A percentile compares a stretch with the other conserved stretches of the same genome.
Conservation (phyloP, 139 green algal genomes). For the Nannochloris sp. region DNA sequence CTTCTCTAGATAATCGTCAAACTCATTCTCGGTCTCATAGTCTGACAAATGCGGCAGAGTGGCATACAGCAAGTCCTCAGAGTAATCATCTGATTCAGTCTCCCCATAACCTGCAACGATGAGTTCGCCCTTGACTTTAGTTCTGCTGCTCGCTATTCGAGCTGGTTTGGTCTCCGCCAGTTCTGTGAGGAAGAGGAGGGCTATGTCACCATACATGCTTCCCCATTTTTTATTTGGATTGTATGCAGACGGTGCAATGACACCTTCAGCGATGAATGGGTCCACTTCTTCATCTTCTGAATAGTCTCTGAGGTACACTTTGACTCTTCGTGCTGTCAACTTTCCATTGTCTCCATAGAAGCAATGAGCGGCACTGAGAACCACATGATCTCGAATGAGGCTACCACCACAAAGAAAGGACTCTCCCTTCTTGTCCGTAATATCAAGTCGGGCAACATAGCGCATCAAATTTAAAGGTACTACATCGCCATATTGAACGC, state of each 20-base stretch:
- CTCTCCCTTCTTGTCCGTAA: background rate
- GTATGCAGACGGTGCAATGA: background rate
- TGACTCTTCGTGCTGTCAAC: background rate
- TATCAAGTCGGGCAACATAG: background rate
- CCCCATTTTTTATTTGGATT: background rate
- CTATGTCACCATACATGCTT: background rate
- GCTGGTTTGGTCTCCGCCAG: background rate
- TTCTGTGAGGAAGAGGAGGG: background rate
- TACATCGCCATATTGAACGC: background rate
- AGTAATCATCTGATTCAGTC: background rate
- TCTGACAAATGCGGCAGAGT: background rate
- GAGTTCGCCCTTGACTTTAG: background rate
- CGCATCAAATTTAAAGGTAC: background rate
- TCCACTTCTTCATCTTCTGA: background rate
- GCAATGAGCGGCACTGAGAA: background rate
- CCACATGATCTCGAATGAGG: background rate
- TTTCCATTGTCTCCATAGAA: background rate
- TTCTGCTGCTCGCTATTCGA: background rate
- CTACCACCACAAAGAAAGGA: background rate
- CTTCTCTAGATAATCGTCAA: background rate
- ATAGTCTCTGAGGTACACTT: background rate
- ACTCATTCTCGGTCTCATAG: background rate
- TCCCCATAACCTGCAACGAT: background rate
- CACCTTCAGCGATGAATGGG: background rate
- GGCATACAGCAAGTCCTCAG: background rate